These are phyloP conservation scores for Lablab purpureus DNA, from an alignment of 306 rosid species.

Conservation along the genomic window DNA sequence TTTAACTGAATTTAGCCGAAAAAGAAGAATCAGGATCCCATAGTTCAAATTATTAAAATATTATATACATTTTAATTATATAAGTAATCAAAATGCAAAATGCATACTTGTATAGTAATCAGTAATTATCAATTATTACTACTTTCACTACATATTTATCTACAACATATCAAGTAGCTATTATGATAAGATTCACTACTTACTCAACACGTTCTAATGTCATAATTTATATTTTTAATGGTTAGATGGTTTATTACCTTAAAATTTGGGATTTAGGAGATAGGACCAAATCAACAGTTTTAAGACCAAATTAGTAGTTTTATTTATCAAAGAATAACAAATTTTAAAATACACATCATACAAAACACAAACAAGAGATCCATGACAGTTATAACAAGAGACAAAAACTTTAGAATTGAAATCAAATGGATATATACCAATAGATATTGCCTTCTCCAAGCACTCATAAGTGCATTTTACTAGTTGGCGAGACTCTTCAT, in stretches of 20 bases:
- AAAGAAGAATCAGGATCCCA: constrained; percentile 37
- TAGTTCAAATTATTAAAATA: constrained; percentile 33
- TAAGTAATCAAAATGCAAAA: not conserved
- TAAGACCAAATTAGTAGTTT: constrained; percentile 8
- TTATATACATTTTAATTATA: not conserved
- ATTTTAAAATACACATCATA: constrained; percentile 3
- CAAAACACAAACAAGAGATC: not conserved
- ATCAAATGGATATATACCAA: constrained; percentile 64
- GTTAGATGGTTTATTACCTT: not conserved
- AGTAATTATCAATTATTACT: not conserved
- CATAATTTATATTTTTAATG: not conserved
- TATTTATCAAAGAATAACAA: not conserved
- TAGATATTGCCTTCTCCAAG: constrained; percentile 91
- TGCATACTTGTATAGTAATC: not conserved
- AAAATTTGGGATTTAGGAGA: not conserved
- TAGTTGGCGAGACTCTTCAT: constrained; percentile 79
- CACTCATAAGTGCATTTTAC: constrained; percentile 91
- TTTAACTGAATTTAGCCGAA: constrained; percentile 65
- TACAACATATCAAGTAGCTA: not conserved
- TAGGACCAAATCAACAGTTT: constrained; percentile 12
- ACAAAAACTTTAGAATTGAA: not conserved
- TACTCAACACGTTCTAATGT: not conserved
- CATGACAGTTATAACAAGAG: not conserved
- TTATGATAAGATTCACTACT: not conserved
- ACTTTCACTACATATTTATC: not conserved